phyloP scores from a whole-genome alignment of 495 filamentous ascomycete species.

The Lineolata rhizophorae region DNA sequence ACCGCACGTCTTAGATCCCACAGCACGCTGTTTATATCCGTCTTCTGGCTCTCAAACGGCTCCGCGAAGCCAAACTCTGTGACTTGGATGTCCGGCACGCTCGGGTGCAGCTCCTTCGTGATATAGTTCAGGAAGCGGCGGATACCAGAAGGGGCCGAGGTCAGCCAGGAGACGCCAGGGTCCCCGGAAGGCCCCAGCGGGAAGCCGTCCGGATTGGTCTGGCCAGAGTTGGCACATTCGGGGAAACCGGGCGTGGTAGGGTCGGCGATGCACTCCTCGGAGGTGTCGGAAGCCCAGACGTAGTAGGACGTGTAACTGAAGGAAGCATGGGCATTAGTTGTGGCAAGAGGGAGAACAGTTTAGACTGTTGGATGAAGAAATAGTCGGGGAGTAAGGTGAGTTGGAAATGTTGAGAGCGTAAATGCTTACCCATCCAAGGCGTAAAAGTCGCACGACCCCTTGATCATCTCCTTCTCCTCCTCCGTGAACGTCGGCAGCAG shows the following conservation, averaged over 20 bases:
- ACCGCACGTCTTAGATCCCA: too few species aligned
- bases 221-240: constrained; percentile 15
- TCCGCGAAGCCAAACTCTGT: constrained; percentile 26
- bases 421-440: constrained; percentile 17
- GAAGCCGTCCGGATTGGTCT: constrained; percentile 11
- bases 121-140: constrained; percentile 21
- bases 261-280: constrained; percentile 19
- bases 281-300: too few species aligned
- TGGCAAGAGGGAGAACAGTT: too few species aligned
- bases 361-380: too few species aligned
- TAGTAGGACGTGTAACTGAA: too few species aligned
- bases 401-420: neutral
- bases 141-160: constrained; percentile 19
- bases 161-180: constrained; percentile 20
- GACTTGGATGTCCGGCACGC: constrained; percentile 22
- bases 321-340: too few species aligned
- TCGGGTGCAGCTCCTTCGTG: constrained; percentile 23
- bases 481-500: constrained; percentile 16
- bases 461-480: constrained; percentile 20
- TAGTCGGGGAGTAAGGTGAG: too few species aligned
- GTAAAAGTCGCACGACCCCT: constrained; percentile 24
- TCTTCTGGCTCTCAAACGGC: constrained; percentile 18
- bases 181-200: constrained; percentile 21
- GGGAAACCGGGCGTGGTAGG: constrained; percentile 19
- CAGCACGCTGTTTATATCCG: too few species aligned